These are phyloP conservation scores for Pseudonitzschia pungens DNA, from an alignment of 108 stramenopile genomes.

Conservation along the genomic window DNA sequence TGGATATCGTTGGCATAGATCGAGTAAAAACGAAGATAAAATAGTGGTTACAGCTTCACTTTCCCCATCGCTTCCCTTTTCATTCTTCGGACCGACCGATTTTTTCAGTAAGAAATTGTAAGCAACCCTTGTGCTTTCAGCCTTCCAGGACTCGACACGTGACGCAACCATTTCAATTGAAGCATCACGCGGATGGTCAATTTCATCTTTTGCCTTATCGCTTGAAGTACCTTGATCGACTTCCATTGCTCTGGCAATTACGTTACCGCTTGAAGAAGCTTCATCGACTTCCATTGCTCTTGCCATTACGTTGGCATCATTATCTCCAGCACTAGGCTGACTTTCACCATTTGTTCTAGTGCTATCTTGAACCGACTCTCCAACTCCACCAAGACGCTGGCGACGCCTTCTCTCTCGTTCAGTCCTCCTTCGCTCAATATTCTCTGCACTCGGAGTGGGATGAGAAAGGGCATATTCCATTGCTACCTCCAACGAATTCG, in stretches of 20 bases:
- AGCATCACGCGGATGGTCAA: background rate
- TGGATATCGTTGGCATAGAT: slow-evolving; percentile 55
- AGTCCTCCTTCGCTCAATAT: slow-evolving; percentile 34
- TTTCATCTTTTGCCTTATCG: slow-evolving; percentile 1
- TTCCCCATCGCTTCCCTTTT: slow-evolving; percentile 49
- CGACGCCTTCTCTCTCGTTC: slow-evolving; percentile 33
- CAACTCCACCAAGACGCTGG: slow-evolving; percentile 15
- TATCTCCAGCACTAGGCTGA: slow-evolving; percentile 8
- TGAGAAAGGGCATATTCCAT: slow-evolving; percentile 90
- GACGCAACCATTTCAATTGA: slow-evolving; percentile 19
- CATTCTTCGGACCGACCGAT: background rate
- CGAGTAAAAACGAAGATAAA: slow-evolving; percentile 67
- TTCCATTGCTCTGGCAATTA: slow-evolving; percentile 15
- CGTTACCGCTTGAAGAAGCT: background rate
- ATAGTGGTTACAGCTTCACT: slow-evolving; percentile 69
- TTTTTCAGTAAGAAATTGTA: slow-evolving; percentile 17
- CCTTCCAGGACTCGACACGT: slow-evolving; percentile 26
- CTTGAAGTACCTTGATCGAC: slow-evolving; percentile 5
- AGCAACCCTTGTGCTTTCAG: slow-evolving; percentile 10
- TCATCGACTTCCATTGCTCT: slow-evolving; percentile 22
- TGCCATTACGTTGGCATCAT: slow-evolving; percentile 6
- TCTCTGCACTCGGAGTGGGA: slow-evolving; percentile 51
- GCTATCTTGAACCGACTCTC: slow-evolving; percentile 1
- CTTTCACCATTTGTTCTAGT: slow-evolving; percentile 2
- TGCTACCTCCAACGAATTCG: slow-evolving; percentile 80